phyloP scores from a whole-genome alignment of 352 stramenopile genomes.

The Globisporangium okanoganense region DNA sequence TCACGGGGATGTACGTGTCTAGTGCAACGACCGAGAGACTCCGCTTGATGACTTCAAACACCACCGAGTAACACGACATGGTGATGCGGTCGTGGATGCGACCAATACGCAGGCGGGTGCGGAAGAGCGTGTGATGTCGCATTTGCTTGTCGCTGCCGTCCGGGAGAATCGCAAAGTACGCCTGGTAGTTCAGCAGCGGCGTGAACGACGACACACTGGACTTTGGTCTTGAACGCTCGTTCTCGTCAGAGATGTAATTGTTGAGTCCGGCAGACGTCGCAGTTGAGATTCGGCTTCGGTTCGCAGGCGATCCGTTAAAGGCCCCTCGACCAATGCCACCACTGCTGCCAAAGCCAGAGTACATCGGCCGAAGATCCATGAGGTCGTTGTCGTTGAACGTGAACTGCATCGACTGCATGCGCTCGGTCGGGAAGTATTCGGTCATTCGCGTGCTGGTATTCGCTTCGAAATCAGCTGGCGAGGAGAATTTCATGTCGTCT shows the following conservation, averaged over 20 bases:
- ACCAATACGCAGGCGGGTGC: constrained; percentile 59
- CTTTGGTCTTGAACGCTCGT: constrained; percentile 23
- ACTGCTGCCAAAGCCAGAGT: constrained; percentile 46
- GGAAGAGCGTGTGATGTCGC: constrained; percentile 51
- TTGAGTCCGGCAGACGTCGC: constrained; percentile 55
- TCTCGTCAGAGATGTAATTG: constrained; percentile 21
- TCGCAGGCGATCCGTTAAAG: constrained; percentile 39
- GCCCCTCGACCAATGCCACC: constrained; percentile 10
- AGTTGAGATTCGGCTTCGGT: constrained; percentile 65
- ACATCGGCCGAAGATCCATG: constrained; percentile 57
- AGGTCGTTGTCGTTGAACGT: constrained; percentile 51
- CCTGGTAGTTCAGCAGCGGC: constrained; percentile 74
- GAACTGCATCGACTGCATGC: constrained; percentile 66
- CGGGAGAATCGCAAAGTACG: constrained; percentile 51
- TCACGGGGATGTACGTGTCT: constrained; percentile 89
- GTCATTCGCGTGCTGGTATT: constrained; percentile 17
- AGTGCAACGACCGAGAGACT: constrained; percentile 84
- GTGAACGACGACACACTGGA: constrained; percentile 47
- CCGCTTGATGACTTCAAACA: constrained; percentile 89
- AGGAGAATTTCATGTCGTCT: constrained; percentile 10
- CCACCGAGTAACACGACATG: constrained; percentile 66
- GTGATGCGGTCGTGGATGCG: constrained; percentile 71
- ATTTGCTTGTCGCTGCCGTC: constrained; percentile 37
- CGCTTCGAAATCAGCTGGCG: constrained; percentile 18
- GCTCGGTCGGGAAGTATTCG: constrained; percentile 43